Conservation (phyloP, 768 basidiomycete species). For the Brasilioporus rufonigricans region DNA sequence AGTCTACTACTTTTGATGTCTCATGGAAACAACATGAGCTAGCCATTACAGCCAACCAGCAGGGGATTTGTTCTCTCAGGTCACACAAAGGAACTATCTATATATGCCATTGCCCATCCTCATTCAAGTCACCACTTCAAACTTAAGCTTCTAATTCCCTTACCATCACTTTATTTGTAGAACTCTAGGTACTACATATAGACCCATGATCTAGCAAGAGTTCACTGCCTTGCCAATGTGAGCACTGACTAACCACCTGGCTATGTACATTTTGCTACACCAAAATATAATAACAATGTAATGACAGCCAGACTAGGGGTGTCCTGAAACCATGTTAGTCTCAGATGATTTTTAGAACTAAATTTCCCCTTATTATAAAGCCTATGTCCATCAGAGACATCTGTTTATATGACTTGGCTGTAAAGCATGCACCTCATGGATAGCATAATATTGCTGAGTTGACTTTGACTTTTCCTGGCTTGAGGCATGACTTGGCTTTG, state of each 20-base stretch:
- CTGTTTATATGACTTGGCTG: background rate
- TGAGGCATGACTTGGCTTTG: too few species aligned
- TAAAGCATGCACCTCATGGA: background rate
- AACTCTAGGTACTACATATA: background rate
- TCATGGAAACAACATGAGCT: background rate
- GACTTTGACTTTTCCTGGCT: too few species aligned
- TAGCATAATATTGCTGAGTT: too few species aligned
- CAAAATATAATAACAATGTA: background rate
- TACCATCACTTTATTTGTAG: slow-evolving; percentile 4
- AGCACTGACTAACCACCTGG: too few species aligned
- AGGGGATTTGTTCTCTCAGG: slow-evolving; percentile 7
- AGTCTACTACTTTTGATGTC: background rate
- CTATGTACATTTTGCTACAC: background rate
- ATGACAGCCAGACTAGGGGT: background rate
- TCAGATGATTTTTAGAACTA: slow-evolving; percentile 6
- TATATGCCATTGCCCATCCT: background rate
- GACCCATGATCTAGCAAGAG: slow-evolving; percentile 2
- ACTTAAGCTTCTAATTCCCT: slow-evolving; percentile 1
- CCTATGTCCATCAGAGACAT: slow-evolving; percentile 1
- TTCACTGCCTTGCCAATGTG: background rate
- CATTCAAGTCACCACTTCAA: background rate
- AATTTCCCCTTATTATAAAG: background rate
- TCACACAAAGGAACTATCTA: slow-evolving; percentile 1
- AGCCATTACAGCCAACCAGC: background rate
- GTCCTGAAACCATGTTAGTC: slow-evolving; percentile 1